Evolutionary conservation across 2,329 filamentous ascomycete species (phyloP).

Genomic region (Cladosporium sp.): DNA sequence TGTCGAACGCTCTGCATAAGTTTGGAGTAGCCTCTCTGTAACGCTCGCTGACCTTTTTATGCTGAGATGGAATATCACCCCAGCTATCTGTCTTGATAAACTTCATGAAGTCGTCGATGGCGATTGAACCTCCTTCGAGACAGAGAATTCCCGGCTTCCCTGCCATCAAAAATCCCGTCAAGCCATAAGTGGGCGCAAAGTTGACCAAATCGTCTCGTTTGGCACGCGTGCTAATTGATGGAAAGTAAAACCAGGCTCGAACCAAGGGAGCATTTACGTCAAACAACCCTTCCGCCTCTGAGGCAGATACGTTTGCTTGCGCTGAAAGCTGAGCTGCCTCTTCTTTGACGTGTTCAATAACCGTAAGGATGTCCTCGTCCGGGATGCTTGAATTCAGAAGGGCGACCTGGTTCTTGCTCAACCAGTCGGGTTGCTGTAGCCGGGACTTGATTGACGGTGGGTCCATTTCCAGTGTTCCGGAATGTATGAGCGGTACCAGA

Average conservation of each 20-base stretch:
- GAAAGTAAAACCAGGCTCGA: conserved; percentile 61
- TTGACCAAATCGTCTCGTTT: conserved; percentile 56
- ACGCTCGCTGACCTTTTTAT: conserved; percentile 59
- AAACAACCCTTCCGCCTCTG: conserved; percentile 2
- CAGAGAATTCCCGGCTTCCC: conserved; percentile 56
- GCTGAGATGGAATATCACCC: conserved; percentile 57
- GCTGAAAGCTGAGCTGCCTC: conserved; percentile 27
- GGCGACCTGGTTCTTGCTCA: conserved; percentile 46
- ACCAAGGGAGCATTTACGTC: conserved; percentile 33
- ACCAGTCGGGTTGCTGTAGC: conserved; percentile 48
- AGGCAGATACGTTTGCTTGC: neutral
- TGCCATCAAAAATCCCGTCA: conserved; percentile 57
- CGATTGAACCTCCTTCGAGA: conserved; percentile 44
- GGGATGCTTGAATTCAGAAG: conserved; percentile 39
- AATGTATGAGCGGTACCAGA: conserved; percentile 29
- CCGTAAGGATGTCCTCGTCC: conserved; percentile 40
- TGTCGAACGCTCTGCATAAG: conserved; percentile 42
- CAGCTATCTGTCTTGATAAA: conserved; percentile 61
- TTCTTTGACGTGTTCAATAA: conserved; percentile 43
- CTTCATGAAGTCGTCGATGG: conserved; percentile 56
- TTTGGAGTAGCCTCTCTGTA: conserved; percentile 38
- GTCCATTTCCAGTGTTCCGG: conserved; percentile 26
- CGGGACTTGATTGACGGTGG: conserved; percentile 40
- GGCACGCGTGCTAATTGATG: conserved; percentile 54
- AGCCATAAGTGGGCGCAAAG: conserved; percentile 47